Base-by-base conservation (phyloP, 2,329 filamentous ascomycete genomes). In the Aspergillus sp. region DNA sequence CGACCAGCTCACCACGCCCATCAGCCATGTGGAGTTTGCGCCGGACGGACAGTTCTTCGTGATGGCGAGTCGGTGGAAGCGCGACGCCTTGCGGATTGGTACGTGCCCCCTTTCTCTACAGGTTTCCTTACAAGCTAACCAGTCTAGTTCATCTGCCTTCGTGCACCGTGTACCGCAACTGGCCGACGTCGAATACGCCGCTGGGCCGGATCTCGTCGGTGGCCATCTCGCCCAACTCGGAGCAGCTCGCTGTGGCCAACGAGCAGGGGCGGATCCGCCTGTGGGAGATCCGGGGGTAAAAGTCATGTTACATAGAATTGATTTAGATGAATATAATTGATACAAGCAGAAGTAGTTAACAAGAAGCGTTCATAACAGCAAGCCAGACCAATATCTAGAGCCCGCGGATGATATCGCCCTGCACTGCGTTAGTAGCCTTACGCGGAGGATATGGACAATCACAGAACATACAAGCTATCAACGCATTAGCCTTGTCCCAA, bases 81-180 rank as follows among this genome's bases (percentile, higher is more conserved):
- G 87, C 68, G 91, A 96, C 73, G 90, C 92, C 0, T 75, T 99
- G 69, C 82, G 88, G 65, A 75, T 99, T 59, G 67, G 75, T 77
- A 69, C 55, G 60, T 57, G 22, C 49, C 19, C n/a, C 41, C 19
- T 24, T 22, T 40, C 9, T 20, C 38, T n/a, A 30, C 22, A n/a
- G 17, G 8, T 19, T 36, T 32, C 9, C 9, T 22, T 35, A 13
- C 13, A 35, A 38, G 47, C 51, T 60, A 49, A 49, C 14, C 8
- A 32, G 10, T 20, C 22, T 47, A 75, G 90, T 93, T 30, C 94
- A 99, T 72, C 75, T 99, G 60, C 92, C 93, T 0, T 92, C 84
- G 61, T 96, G 91, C 71, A 96, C 91, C 1, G 90, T 97, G 17
- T 99, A 94, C 79, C 85, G 87, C 65, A 99, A 99, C 73, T 99